Evolutionary conservation across 2,329 filamentous ascomycete species (phyloP).

Genomic region (Escovopsis sp.): DNA sequence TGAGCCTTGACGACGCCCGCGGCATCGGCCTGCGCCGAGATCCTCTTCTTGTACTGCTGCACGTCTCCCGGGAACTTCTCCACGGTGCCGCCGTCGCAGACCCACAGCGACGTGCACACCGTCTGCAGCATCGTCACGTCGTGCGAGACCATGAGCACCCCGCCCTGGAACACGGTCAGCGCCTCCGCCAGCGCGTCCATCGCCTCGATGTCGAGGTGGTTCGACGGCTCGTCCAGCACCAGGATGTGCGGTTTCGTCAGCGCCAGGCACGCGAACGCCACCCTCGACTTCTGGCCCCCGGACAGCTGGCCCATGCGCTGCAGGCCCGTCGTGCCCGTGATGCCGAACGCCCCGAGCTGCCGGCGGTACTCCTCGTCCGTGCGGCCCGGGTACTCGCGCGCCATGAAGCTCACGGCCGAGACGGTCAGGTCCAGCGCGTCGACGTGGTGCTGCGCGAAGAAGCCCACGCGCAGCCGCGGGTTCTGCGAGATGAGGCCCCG

Average conservation of each 20-base stretch:
- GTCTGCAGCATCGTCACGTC: slow-evolving; percentile 97
- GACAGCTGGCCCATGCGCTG: slow-evolving; percentile 92
- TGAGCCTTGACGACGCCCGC: slow-evolving; percentile 67
- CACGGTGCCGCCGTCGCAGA: slow-evolving; percentile 85
- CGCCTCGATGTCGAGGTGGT: slow-evolving; percentile 96
- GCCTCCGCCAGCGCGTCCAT: slow-evolving; percentile 91
- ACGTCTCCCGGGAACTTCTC: slow-evolving; percentile 95
- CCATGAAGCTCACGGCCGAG: slow-evolving; percentile 92
- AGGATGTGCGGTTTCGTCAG: slow-evolving; percentile 92
- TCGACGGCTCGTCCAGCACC: slow-evolving; percentile 94
- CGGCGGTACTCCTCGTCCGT: slow-evolving; percentile 94
- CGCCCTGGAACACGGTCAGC: slow-evolving; percentile 74
- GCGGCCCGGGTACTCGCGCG: slow-evolving; percentile 75
- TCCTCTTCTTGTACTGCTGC: slow-evolving; percentile 94
- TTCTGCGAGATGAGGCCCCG: slow-evolving; percentile 77
- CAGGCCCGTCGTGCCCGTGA: slow-evolving; percentile 87
- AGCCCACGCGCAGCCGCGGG: slow-evolving; percentile 77
- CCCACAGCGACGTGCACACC: slow-evolving; percentile 89
- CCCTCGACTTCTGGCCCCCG: slow-evolving; percentile 95
- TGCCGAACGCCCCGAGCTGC: slow-evolving; percentile 78
- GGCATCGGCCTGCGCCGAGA: slow-evolving; percentile 73
- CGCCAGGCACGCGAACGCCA: slow-evolving; percentile 92
- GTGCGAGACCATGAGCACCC: slow-evolving; percentile 97
- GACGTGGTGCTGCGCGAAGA: slow-evolving; percentile 97
- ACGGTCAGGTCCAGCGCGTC: slow-evolving; percentile 82